phyloP scores from a whole-genome alignment of 2,329 filamentous ascomycete genomes.

The Fusarium sp. region DNA sequence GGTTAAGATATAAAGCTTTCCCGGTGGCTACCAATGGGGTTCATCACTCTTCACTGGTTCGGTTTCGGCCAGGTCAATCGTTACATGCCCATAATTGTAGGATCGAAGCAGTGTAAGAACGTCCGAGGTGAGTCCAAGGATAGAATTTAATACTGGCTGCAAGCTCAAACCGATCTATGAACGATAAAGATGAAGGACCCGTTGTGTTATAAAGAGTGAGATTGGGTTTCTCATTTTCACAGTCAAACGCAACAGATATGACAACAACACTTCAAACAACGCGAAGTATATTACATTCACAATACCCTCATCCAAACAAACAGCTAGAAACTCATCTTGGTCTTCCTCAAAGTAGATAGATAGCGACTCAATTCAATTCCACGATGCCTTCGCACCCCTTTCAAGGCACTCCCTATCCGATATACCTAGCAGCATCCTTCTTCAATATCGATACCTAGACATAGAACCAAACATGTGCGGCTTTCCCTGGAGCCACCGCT shows the following conservation, averaged over 20 bases:
- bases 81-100: too few relatives aligned
- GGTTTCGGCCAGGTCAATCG: too few relatives aligned
- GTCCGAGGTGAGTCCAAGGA: too few relatives aligned
- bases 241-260: not conserved
- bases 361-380: not conserved
- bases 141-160: too few relatives aligned
- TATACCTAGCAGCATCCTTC: not conserved
- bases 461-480: not conserved
- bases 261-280: not conserved
- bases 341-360: not conserved
- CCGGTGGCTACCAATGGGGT: too few relatives aligned
- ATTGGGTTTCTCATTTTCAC: too few relatives aligned
- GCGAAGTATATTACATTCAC: not conserved
- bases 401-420: not conserved
- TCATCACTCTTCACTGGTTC: too few relatives aligned
- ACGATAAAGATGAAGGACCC: too few relatives aligned
- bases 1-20: too few relatives aligned
- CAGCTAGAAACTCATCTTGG: not conserved
- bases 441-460: not conserved
- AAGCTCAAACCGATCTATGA: too few relatives aligned
- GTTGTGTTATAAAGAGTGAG: too few relatives aligned
- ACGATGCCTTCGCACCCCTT: not conserved
- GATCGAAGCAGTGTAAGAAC: too few relatives aligned
- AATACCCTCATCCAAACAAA: not conserved
- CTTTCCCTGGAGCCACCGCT: not conserved